A percentile compares a stretch with the other conserved stretches of the same genome.
phyloP scores from a whole-genome alignment of 768 basidiomycete genomes.

The Hygrocybe punicea region DNA sequence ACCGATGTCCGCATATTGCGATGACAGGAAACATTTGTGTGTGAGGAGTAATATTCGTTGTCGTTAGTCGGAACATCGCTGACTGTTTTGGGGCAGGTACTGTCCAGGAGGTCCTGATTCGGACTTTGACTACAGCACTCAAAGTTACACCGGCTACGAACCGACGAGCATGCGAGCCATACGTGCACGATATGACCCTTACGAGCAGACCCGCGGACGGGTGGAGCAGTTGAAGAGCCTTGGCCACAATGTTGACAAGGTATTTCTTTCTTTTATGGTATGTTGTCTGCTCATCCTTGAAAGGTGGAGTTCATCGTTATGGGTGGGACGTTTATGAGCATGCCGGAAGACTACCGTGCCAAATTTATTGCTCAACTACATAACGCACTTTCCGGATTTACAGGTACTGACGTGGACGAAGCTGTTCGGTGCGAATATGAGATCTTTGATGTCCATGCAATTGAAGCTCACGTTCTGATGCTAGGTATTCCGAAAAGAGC shows the following conservation, averaged over 20 bases:
- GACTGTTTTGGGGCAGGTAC: slow-evolving; percentile 51
- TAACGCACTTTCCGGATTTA: slow-evolving; percentile 94
- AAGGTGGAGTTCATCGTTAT: slow-evolving; percentile 91
- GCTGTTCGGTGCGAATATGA: slow-evolving; percentile 65
- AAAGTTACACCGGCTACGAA: slow-evolving; percentile 92
- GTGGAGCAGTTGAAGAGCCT: slow-evolving; percentile 93
- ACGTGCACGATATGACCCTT: slow-evolving; percentile 90
- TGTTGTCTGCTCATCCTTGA: not conserved
- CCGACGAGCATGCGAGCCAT: slow-evolving; percentile 99
- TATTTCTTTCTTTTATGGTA: slow-evolving; percentile 23
- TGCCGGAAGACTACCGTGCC: slow-evolving; percentile 93
- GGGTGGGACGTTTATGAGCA: slow-evolving; percentile 99
- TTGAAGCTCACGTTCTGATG: not conserved
- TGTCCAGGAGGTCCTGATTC: slow-evolving; percentile 99
- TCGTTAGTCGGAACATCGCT: not conserved
- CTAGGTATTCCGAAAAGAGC: slow-evolving; percentile 92
- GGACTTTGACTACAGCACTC: slow-evolving; percentile 99
- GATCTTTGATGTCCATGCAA: not conserved
- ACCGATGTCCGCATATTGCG: slow-evolving; percentile 98
- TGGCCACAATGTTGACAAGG: slow-evolving; percentile 98
- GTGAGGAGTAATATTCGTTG: slow-evolving; percentile 53
- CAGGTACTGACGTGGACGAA: slow-evolving; percentile 90
- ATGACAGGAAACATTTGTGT: slow-evolving; percentile 99
- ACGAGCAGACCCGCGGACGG: slow-evolving; percentile 92
- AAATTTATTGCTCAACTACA: slow-evolving; percentile 95